Evolutionary conservation across 2,329 filamentous ascomycete species (phyloP).

Genomic region (Cladosporium phlei): DNA sequence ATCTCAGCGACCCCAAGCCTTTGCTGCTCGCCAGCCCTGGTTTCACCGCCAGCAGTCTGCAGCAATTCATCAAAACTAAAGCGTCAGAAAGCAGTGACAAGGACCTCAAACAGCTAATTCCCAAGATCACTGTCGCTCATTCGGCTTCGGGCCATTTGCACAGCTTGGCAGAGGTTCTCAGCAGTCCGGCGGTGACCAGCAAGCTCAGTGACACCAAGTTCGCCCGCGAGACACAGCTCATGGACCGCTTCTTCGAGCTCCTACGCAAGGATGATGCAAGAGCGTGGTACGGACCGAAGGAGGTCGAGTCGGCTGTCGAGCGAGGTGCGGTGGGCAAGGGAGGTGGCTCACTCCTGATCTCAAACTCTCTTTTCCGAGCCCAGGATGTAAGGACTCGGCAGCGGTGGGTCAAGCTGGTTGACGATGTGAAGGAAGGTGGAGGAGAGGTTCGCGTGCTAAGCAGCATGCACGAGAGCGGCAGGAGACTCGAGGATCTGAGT

Average conservation of each 20-base stretch:
- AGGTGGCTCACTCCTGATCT: constrained; percentile 79
- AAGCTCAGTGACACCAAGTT: constrained; percentile 85
- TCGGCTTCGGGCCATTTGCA: constrained; percentile 82
- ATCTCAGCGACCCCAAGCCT: constrained; percentile 65
- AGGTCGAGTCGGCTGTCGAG: constrained; percentile 76
- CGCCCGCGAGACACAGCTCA: constrained; percentile 71
- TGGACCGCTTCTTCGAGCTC: constrained; percentile 77
- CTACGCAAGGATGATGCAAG: constrained; percentile 79
- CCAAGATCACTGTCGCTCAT: constrained; percentile 69
- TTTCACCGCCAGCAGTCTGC: constrained; percentile 77
- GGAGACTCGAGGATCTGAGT: constrained; percentile 74
- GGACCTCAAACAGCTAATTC: constrained; percentile 57
- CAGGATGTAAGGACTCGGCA: constrained; percentile 71
- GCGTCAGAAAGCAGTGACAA: constrained; percentile 68
- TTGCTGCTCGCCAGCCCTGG: constrained; percentile 84
- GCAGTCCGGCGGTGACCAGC: constrained; percentile 69
- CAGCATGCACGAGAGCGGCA: constrained; percentile 89
- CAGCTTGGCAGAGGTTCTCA: constrained; percentile 79
- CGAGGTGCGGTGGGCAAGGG: constrained; percentile 85
- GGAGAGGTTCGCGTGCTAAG: constrained; percentile 87
- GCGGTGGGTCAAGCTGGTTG: constrained; percentile 79
- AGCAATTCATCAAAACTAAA: constrained; percentile 62
- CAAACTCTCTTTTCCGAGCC: constrained; percentile 80
- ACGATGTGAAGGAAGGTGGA: constrained; percentile 76
- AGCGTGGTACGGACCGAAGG: constrained; percentile 82